Conservation (phyloP, 1,284 basidiomycete genomes). For the Thelephora terrestris region DNA sequence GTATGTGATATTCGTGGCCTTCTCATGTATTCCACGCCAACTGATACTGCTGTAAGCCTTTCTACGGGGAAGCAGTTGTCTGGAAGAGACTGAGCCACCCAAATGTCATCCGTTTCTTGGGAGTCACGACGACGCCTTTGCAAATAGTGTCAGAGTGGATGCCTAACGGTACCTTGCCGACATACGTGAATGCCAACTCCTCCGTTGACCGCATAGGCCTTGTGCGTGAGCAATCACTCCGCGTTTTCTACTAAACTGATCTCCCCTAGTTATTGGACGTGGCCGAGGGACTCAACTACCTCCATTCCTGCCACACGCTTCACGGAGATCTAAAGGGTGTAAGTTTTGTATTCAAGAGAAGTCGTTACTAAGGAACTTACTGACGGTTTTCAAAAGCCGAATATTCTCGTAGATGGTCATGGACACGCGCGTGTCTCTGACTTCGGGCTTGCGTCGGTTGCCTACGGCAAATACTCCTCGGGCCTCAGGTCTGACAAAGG, state of each 20-base stretch:
- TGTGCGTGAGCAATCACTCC: neutral
- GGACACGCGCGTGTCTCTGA: conserved; percentile 6
- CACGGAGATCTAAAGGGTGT: conserved; percentile 10
- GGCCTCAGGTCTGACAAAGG: neutral
- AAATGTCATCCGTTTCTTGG: conserved; percentile 3
- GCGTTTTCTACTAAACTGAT: too few relatives aligned
- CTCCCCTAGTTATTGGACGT: conserved; percentile 4
- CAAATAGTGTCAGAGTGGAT: neutral
- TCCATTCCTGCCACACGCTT: conserved; percentile 4
- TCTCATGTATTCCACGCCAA: neutral
- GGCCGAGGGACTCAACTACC: conserved; percentile 6
- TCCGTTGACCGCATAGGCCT: neutral
- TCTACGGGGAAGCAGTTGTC: conserved; percentile 2
- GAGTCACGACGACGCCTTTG: neutral
- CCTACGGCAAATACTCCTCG: neutral
- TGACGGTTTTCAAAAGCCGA: conserved; percentile 4
- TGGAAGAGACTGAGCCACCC: conserved; percentile 4
- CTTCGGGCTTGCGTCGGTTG: conserved; percentile 8
- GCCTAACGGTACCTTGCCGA: neutral
- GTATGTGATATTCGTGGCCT: neutral
- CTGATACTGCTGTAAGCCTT: neutral
- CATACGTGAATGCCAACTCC: neutral
- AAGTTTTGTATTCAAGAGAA: neutral
- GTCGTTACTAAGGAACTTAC: neutral
- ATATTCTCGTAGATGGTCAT: conserved; percentile 8